These are phyloP conservation scores for Trypanosoma theileri DNA, from an alignment of 208 protist genomes.

Conservation along the genomic window DNA sequence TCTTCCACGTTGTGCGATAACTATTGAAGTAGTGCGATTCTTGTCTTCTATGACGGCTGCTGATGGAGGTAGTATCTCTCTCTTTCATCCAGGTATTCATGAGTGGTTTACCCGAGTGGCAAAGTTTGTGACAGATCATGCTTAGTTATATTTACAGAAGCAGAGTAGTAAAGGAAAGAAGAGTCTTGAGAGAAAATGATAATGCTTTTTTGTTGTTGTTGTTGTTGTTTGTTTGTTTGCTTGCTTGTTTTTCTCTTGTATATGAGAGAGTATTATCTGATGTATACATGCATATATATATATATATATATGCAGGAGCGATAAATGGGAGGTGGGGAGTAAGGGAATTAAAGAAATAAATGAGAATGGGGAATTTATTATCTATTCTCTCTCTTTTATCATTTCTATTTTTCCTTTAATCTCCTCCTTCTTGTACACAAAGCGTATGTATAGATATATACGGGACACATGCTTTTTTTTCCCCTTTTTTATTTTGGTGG, in stretches of 20 bases:
- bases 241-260: too few species aligned
- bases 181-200: not conserved
- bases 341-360: too few species aligned
- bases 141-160: not conserved
- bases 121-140: slow-evolving; percentile 27
- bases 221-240: not conserved
- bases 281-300: not conserved
- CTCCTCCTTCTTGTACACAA: not conserved
- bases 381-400: not conserved
- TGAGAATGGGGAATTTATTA: too few species aligned
- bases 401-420: not conserved
- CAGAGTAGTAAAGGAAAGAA: too few species aligned
- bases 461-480: not conserved
- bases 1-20: slow-evolving; percentile 58
- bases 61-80: slow-evolving; percentile 23
- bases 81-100: slow-evolving; percentile 61
- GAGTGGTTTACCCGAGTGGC: slow-evolving; percentile 73
- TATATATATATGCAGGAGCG: not conserved
- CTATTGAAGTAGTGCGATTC: slow-evolving; percentile 49
- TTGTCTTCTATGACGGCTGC: slow-evolving; percentile 42
- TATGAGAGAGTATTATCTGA: not conserved
- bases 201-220: not conserved
- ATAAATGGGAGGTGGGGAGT: too few species aligned
- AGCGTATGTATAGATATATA: not conserved
- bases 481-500: too few species aligned